A percentile compares a stretch with the other conserved stretches of the same genome.
These are phyloP conservation scores for Amylostereum chailletii DNA, from an alignment of 1,284 basidiomycete genomes.

Conservation along the genomic window DNA sequence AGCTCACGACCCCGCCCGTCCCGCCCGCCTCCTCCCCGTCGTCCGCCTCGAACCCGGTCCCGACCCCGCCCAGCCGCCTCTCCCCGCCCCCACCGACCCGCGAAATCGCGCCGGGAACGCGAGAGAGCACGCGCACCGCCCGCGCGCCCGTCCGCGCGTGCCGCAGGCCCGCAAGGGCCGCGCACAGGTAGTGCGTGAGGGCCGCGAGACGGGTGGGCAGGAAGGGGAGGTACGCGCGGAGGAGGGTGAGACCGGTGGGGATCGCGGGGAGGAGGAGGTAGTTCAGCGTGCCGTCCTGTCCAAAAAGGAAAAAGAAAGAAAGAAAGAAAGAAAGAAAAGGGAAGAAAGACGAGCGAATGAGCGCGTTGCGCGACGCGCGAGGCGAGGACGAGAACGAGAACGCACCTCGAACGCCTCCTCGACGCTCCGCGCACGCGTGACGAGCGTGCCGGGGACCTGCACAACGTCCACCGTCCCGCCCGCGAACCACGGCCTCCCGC, in stretches of 20 bases:
- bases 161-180: constrained; percentile 43
- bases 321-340: not conserved
- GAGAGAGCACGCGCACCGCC: constrained; percentile 59
- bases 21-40: constrained; percentile 51
- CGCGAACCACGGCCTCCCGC: constrained; percentile 75
- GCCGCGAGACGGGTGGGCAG: constrained; percentile 65
- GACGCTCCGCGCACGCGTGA: constrained; percentile 49
- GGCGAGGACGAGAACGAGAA: not conserved
- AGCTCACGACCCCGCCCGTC: constrained; percentile 53
- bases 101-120: constrained; percentile 26
- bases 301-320: not conserved
- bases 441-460: constrained; percentile 63
- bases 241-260: constrained; percentile 64
- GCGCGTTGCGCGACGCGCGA: too few relatives aligned
- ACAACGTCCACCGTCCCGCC: constrained; percentile 77
- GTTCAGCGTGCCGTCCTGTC: constrained; percentile 78
- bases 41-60: constrained; percentile 32
- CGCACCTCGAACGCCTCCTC: constrained; percentile 72
- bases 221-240: constrained; percentile 69
- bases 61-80: not conserved
- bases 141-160: constrained; percentile 42
- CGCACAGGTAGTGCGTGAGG: constrained; percentile 43
- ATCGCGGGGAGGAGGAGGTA: constrained; percentile 68
- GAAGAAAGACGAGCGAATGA: not conserved
- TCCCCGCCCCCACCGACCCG: not conserved